Evolutionary conservation across 106 monocot genomes (phyloP).

Genomic region (Allium cepa): DNA sequence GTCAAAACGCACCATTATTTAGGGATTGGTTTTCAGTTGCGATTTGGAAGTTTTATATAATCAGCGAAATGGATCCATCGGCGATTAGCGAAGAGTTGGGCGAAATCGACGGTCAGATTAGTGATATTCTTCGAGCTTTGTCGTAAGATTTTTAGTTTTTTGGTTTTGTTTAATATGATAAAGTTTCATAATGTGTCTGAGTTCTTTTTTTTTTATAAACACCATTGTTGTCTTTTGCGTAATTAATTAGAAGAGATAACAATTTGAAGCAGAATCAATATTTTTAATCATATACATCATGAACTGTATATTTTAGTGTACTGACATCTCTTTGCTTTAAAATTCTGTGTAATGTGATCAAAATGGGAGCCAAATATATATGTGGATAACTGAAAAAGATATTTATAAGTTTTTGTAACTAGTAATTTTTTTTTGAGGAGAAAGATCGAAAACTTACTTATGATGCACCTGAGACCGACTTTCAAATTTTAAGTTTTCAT

Average conservation of each 20-base stretch:
- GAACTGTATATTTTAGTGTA: background rate
- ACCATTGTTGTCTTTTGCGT: background rate
- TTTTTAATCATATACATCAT: background rate
- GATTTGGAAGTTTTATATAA: background rate
- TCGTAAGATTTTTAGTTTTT: constrained; percentile 39
- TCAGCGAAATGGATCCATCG: constrained; percentile 48
- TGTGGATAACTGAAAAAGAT: no score
- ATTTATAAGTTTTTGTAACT: no score
- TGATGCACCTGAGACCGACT: no score
- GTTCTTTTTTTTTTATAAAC: background rate
- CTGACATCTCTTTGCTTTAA: no score
- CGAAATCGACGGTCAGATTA: constrained; percentile 64
- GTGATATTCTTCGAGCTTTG: constrained; percentile 62
- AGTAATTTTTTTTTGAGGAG: no score
- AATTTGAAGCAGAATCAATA: background rate
- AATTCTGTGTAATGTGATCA: no score
- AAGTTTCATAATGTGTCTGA: constrained; percentile 2
- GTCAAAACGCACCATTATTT: no score
- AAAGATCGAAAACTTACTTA: no score
- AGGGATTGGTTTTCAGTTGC: no score
- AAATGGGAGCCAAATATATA: no score
- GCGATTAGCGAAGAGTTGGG: constrained; percentile 59
- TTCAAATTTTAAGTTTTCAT: no score
- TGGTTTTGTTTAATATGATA: background rate
- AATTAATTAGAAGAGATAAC: background rate